phyloP scores from a whole-genome alignment of 1,139 yeast species.

The Protomyces macrosporus region DNA sequence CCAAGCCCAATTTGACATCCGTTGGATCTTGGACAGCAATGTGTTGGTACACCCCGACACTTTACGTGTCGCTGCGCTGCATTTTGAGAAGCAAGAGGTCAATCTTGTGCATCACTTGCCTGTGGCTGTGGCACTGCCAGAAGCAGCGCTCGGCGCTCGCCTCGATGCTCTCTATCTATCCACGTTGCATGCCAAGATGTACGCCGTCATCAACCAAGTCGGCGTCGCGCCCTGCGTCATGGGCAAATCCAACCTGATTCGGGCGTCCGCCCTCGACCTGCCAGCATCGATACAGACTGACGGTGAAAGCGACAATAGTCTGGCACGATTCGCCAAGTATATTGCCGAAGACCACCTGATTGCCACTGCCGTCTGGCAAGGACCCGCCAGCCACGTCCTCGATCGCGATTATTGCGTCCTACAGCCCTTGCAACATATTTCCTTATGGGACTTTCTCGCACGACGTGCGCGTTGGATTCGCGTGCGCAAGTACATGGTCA shows the following conservation, averaged over 20 bases:
- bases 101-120: constrained; percentile 79
- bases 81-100: constrained; percentile 48
- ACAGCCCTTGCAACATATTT: constrained; percentile 64
- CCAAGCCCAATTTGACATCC: constrained; percentile 60
- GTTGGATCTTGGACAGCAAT: constrained; percentile 88
- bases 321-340: constrained; percentile 67
- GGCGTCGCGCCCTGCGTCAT: constrained; percentile 87
- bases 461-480: constrained; percentile 81
- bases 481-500: constrained; percentile 84
- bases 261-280: constrained; percentile 52
- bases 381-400: constrained; percentile 65
- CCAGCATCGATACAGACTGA: neutral
- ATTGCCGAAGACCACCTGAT: constrained; percentile 94
- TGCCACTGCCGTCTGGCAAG: constrained; percentile 74
- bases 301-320: constrained; percentile 43
- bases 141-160: constrained; percentile 51
- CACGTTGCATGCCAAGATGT: constrained; percentile 80
- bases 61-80: constrained; percentile 58
- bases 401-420: constrained; percentile 66
- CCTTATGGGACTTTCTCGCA: constrained; percentile 51
- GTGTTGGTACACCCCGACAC: constrained; percentile 72
- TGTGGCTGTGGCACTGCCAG: constrained; percentile 37
- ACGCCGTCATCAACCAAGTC: constrained; percentile 66
- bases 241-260: constrained; percentile 81
- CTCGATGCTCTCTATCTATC: constrained; percentile 81